phyloP scores from a whole-genome alignment of 495 filamentous ascomycete genomes.

The Lophiostoma macrostomum region DNA sequence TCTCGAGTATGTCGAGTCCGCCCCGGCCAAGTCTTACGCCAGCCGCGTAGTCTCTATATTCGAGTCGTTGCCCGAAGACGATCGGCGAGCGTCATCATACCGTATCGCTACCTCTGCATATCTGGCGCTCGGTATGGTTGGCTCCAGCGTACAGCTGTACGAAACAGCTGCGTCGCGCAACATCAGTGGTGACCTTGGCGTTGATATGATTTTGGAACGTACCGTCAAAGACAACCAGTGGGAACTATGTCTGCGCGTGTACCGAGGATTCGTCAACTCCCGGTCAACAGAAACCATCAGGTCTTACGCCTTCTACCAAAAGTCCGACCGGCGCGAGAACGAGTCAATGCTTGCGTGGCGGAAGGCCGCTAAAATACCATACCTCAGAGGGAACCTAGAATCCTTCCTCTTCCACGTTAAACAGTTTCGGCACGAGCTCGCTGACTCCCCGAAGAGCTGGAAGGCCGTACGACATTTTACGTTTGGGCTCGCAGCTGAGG shows the following conservation, averaged over 20 bases:
- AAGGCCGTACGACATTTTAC: constrained; percentile 3
- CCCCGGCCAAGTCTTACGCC: constrained; percentile 4
- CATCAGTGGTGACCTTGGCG: constrained; percentile 15
- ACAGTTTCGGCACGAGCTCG: constrained; percentile 21
- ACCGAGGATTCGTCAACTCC: too few relatives aligned
- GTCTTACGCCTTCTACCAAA: too few relatives aligned
- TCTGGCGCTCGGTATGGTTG: constrained; percentile 24
- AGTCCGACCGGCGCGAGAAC: too few relatives aligned
- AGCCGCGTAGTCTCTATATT: constrained; percentile 27
- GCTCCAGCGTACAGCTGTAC: constrained; percentile 22
- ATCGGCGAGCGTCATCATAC: constrained; percentile 30
- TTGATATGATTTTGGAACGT: constrained; percentile 25
- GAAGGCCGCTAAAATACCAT: constrained; percentile 11
- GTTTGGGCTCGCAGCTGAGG: constrained; percentile 1
- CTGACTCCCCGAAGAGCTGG: background rate
- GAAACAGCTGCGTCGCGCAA: constrained; percentile 21
- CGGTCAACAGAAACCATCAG: too few relatives aligned
- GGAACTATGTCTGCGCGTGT: constrained; percentile 25
- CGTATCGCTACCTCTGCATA: constrained; percentile 27
- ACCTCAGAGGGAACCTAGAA: background rate
- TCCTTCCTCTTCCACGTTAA: constrained; percentile 17
- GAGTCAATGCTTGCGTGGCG: too few relatives aligned
- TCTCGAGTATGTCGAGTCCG: constrained; percentile 34
- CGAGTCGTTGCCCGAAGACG: constrained; percentile 2
- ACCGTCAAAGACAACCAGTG: constrained; percentile 28